Base-by-base conservation (phyloP, 1,139 yeast species). In the Sugiyamaella neomexicana region DNA sequence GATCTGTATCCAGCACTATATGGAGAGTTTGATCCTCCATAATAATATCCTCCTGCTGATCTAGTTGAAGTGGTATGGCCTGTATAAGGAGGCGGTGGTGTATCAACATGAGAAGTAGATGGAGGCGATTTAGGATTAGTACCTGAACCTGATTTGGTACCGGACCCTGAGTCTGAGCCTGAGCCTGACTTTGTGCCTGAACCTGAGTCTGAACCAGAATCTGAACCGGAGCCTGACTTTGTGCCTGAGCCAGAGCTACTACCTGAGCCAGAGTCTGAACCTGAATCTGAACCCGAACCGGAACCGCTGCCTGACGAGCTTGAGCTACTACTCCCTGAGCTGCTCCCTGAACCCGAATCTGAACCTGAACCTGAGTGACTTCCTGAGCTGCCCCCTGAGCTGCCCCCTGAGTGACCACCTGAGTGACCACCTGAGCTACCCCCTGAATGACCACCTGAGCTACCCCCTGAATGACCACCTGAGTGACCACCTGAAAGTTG, bases 11-110 rank as follows among this genome's bases (percentile, higher is more conserved):
- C 68, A 5, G 66, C 65, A 12, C 51, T 44, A 48, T 56, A 61
- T 2, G 66, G 64, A 12, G 38, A 9, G 0, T 55, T 46, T 1
- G 67, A 57, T 12, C 67, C 67, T n/a, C 67, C 67, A 27, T 54
- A 61, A 42, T 62, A 64, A 16, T 15, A 41, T 9, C 51, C 50
- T 9, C 31, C 48, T 2, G 31, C 53, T 5, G 48, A 36, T 27
- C n/a, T 42, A 5, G 38, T 13, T 7, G 41, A 27, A 16, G 38
- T 16, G 16, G 13, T 31, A 38, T 44, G 23, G 8, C 49, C 44
- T 12, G 9, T 23, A n/a, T 32, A 49, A 9, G 47, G 47, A 5
- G 52, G 52, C 9, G 52, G 52, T 2, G 42, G 45, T 12, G n/a
- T 27, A 45, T 37, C 31, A 32, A 17, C 32, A 3, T 45, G 34